A percentile compares a stretch with the other conserved stretches of the same genome.
These are phyloP conservation scores for Botrytis sinoallii DNA, from an alignment of 2,329 filamentous ascomycete genomes.

Conservation along the genomic window DNA sequence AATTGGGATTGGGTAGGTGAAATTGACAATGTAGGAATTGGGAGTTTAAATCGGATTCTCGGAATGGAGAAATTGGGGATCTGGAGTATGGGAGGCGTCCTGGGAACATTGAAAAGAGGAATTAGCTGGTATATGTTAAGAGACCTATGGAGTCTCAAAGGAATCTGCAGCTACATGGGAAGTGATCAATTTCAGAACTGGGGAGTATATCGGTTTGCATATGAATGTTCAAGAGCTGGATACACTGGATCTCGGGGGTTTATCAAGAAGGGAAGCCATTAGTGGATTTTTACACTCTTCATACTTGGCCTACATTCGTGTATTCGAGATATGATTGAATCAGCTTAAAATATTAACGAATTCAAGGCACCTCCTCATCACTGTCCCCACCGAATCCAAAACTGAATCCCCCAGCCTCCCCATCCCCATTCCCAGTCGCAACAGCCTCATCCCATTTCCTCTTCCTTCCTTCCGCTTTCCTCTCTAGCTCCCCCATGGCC, in stretches of 20 bases:
- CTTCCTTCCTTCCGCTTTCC: slow-evolving; percentile 62
- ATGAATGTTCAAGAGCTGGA: background rate
- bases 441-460: slow-evolving; percentile 84
- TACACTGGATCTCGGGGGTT: background rate
- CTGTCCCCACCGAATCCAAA: slow-evolving; percentile 62
- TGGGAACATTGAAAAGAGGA: background rate
- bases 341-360: background rate
- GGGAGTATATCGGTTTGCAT: slow-evolving; percentile 2
- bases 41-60: slow-evolving; percentile 3
- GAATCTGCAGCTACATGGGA: background rate
- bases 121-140: background rate
- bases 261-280: background rate
- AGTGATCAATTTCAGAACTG: background rate
- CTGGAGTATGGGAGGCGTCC: background rate
- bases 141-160: slow-evolving; percentile 10
- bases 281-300: background rate
- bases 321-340: background rate
- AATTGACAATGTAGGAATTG: slow-evolving; percentile 4
- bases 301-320: background rate
- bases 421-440: slow-evolving; percentile 44
- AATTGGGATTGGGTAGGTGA: background rate
- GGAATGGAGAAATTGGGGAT: background rate
- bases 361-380: slow-evolving; percentile 44
- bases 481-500: slow-evolving; percentile 63
- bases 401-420: slow-evolving; percentile 51